These are phyloP conservation scores for Margaritispora aquatica DNA, from an alignment of 495 filamentous ascomycete species.

Conservation along the genomic window DNA sequence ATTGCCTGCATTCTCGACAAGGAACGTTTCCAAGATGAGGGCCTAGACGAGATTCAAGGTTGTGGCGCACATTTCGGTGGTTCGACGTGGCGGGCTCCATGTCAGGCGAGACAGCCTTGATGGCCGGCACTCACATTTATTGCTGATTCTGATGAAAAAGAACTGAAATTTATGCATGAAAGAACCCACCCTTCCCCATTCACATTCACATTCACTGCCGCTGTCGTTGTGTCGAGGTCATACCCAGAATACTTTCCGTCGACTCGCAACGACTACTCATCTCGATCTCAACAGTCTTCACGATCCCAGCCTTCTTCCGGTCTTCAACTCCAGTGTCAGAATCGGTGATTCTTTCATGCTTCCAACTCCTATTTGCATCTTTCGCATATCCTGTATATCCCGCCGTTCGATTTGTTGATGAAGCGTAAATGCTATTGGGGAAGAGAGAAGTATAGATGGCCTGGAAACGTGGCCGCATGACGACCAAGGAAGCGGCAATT, in stretches of 20 bases:
- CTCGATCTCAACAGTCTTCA: conserved; percentile 13
- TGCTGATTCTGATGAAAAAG: no score
- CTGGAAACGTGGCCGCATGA: conserved; percentile 15
- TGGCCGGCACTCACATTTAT: no score
- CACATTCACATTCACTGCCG: no score
- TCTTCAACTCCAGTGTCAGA: not conserved
- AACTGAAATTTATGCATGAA: no score
- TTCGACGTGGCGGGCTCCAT: no score
- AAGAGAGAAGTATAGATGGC: not conserved
- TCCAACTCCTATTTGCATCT: not conserved
- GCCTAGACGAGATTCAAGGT: no score
- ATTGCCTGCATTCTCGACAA: no score
- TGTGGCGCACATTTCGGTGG: no score
- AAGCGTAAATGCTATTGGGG: not conserved
- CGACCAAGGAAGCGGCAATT: conserved; percentile 15
- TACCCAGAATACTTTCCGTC: conserved; percentile 3
- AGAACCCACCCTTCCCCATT: no score
- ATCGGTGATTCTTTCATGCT: not conserved
- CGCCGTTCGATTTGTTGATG: not conserved
- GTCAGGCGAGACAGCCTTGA: no score
- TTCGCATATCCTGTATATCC: not conserved
- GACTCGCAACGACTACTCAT: conserved; percentile 5
- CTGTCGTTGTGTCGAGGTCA: not conserved
- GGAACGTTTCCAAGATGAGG: no score
- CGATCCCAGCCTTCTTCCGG: not conserved